A percentile compares a stretch with the other conserved stretches of the same genome.
These are phyloP conservation scores for Calocera viscosa DNA, from an alignment of 768 basidiomycete species.

Conservation along the genomic window DNA sequence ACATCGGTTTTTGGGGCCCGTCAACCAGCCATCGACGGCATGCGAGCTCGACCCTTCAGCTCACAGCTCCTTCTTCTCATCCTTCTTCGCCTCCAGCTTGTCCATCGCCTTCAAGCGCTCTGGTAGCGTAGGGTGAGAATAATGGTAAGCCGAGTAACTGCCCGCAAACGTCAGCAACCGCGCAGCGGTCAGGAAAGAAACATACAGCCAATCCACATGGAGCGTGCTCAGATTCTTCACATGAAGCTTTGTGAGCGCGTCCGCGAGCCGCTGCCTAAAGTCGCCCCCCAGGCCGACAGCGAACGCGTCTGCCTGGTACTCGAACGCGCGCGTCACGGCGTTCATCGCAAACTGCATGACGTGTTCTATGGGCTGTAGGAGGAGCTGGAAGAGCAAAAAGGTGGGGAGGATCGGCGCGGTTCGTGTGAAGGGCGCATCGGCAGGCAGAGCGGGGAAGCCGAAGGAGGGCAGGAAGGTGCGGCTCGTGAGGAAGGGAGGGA, in stretches of 20 bases:
- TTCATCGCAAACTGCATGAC: constrained; percentile 64
- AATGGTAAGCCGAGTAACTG: constrained; percentile 89
- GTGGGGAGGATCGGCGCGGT: constrained; percentile 47
- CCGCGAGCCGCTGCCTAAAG: constrained; percentile 45
- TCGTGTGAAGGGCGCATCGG: constrained; percentile 43
- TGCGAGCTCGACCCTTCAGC: neutral
- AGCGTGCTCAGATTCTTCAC: constrained; percentile 87
- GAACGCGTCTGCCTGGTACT: constrained; percentile 86
- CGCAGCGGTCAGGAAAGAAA: constrained; percentile 11
- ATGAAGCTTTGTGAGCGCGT: constrained; percentile 73
- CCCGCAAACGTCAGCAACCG: neutral
- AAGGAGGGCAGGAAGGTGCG: constrained; percentile 68
- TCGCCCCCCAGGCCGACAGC: constrained; percentile 57
- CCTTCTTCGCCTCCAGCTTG: constrained; percentile 25
- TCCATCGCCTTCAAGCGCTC: constrained; percentile 80
- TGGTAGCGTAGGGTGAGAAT: constrained; percentile 88
- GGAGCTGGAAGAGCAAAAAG: constrained; percentile 83
- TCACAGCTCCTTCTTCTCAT: constrained; percentile 26
- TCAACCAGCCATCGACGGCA: neutral
- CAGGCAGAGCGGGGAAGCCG: constrained; percentile 59
- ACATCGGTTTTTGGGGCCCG: neutral
- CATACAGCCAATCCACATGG: constrained; percentile 86
- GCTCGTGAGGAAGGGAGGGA: constrained; percentile 80
- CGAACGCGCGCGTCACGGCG: constrained; percentile 70
- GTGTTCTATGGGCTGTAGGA: constrained; percentile 67